phyloP scores from a whole-genome alignment of 495 filamentous ascomycete genomes.

The Ramalina intermedia region DNA sequence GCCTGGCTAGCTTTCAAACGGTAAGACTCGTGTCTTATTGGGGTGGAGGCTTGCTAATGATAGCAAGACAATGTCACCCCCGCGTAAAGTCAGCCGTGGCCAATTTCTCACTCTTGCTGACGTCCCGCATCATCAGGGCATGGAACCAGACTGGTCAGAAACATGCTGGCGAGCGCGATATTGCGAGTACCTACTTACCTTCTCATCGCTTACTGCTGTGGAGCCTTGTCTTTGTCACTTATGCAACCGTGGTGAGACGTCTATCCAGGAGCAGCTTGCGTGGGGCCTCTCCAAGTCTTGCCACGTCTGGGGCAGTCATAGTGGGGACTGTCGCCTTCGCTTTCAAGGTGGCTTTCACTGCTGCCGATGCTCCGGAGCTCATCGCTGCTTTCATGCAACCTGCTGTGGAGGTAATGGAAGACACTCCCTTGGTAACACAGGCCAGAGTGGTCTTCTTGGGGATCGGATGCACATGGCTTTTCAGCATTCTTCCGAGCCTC shows the following conservation, averaged over 20 bases:
- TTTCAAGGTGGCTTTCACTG: constrained; percentile 74
- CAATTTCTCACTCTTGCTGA: constrained; percentile 19
- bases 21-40: background rate
- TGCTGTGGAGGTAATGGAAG: constrained; percentile 29
- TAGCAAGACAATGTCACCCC: too few relatives aligned
- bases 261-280: constrained; percentile 20
- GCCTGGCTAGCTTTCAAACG: constrained; percentile 43
- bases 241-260: constrained; percentile 33
- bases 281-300: constrained; percentile 9
- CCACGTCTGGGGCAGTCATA: constrained; percentile 2
- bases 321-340: constrained; percentile 42
- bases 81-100: background rate
- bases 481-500: too few relatives aligned
- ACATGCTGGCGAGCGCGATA: constrained; percentile 74
- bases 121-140: constrained; percentile 49
- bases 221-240: constrained; percentile 56
- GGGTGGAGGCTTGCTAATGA: too few relatives aligned
- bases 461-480: too few relatives aligned
- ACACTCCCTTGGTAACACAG: constrained; percentile 32
- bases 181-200: constrained; percentile 53
- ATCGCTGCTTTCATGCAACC: constrained; percentile 36
- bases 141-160: constrained; percentile 99
- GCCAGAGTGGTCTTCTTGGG: constrained; percentile 34
- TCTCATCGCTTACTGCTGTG: constrained; percentile 52
- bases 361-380: constrained; percentile 75